These are phyloP conservation scores for Evernia prunastri DNA, from an alignment of 495 filamentous ascomycete genomes.

Conservation along the genomic window DNA sequence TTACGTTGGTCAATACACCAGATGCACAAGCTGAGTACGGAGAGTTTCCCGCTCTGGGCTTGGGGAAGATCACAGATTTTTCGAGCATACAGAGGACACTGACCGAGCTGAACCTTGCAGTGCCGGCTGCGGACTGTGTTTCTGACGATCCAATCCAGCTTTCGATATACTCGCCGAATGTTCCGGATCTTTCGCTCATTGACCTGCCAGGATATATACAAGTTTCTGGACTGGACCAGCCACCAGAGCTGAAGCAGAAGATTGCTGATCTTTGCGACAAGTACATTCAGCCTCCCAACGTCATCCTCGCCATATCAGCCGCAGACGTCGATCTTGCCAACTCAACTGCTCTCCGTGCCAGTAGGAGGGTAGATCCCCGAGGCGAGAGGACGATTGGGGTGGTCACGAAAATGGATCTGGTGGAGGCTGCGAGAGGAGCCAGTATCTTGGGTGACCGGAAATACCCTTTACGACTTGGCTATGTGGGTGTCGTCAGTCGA, in stretches of 20 bases:
- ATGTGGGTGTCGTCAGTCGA: conserved; percentile 89
- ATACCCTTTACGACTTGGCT: conserved; percentile 92
- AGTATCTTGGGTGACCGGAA: conserved; percentile 79
- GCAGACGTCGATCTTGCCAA: conserved; percentile 97
- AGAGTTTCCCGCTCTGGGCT: conserved; percentile 87
- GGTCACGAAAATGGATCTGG: conserved; percentile 98
- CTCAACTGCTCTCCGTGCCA: conserved; percentile 85
- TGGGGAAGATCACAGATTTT: conserved; percentile 91
- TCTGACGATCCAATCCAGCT: conserved; percentile 95
- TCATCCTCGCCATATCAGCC: conserved; percentile 94
- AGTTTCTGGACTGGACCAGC: conserved; percentile 84
- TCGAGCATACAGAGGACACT: conserved; percentile 85
- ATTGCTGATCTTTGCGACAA: conserved; percentile 96
- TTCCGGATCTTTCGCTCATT: conserved; percentile 93
- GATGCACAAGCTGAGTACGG: conserved; percentile 87
- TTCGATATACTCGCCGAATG: conserved; percentile 87
- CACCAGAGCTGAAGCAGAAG: conserved; percentile 85
- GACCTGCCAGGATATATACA: conserved; percentile 98
- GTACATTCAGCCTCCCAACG: conserved; percentile 93
- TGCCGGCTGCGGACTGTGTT: conserved; percentile 83
- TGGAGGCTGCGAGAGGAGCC: conserved; percentile 73
- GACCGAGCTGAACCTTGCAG: conserved; percentile 90
- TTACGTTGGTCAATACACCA: conserved; percentile 93
- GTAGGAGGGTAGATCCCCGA: conserved; percentile 83
- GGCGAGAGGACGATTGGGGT: conserved; percentile 97